These are phyloP conservation scores for Lindgomyces ingoldianus DNA, from an alignment of 495 filamentous ascomycete genomes.

Conservation along the genomic window DNA sequence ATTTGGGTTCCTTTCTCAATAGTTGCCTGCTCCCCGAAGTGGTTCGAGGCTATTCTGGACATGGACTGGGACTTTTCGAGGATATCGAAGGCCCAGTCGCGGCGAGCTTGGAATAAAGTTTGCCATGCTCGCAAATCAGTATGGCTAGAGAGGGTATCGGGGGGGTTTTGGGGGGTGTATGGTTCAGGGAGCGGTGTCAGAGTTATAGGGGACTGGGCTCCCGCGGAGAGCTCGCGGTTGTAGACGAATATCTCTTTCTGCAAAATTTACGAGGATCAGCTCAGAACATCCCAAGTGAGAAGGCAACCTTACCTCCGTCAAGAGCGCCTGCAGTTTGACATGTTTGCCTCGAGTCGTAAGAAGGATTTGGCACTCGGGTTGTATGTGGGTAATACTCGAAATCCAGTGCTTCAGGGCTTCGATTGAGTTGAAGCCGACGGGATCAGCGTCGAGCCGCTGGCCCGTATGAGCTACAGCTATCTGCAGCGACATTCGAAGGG, in stretches of 20 bases:
- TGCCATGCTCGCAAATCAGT: constrained; percentile 80
- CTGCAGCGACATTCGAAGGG: constrained; percentile 66
- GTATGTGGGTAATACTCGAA: constrained; percentile 64
- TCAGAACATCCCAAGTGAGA: constrained; percentile 6
- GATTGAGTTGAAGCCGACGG: constrained; percentile 61
- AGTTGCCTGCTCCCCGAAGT: constrained; percentile 66
- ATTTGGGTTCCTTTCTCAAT: constrained; percentile 73
- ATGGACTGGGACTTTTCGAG: constrained; percentile 63
- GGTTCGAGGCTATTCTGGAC: constrained; percentile 54
- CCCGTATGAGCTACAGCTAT: constrained; percentile 88
- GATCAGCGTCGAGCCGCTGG: constrained; percentile 74
- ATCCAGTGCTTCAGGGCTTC: constrained; percentile 72
- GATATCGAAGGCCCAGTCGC: constrained; percentile 72
- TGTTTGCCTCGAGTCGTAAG: constrained; percentile 82
- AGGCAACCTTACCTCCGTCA: constrained; percentile 66
- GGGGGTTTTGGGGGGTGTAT: constrained; percentile 61
- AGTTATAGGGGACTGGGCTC: constrained; percentile 43
- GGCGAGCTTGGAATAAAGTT: constrained; percentile 70
- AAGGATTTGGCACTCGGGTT: constrained; percentile 70
- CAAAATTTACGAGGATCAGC: constrained; percentile 1
- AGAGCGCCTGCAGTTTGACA: constrained; percentile 71
- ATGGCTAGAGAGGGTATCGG: constrained; percentile 71
- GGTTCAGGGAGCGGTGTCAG: constrained; percentile 59
- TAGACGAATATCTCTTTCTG: constrained; percentile 88
- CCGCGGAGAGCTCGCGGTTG: constrained; percentile 64